Percentiles rank a stretch among this genome's conserved stretches.
phyloP scores from a whole-genome alignment of 805 yeast genomes.

The Saturnispora mendoncae region DNA sequence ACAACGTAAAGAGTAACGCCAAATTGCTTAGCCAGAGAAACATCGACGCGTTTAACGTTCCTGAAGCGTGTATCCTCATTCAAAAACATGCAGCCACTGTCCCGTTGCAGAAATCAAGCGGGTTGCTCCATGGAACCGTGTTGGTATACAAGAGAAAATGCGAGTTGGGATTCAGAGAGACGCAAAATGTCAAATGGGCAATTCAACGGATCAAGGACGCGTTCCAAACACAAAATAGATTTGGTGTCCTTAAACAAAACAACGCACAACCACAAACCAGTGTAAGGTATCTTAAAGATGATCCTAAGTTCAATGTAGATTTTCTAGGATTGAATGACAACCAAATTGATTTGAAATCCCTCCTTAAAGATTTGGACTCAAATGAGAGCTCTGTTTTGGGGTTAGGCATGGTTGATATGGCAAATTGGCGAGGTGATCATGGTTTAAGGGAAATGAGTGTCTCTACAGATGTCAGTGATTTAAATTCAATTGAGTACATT shows the following conservation, averaged over 20 bases:
- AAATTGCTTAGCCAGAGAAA: background rate
- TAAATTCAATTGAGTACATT: background rate
- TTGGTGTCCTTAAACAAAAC: background rate
- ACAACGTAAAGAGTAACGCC: too few species aligned
- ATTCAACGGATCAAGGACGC: constrained; percentile 17
- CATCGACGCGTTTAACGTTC: constrained; percentile 32
- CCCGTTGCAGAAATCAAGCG: constrained; percentile 33
- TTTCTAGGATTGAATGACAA: background rate
- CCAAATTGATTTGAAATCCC: background rate
- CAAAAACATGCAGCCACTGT: constrained; percentile 14
- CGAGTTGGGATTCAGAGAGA: constrained; percentile 11
- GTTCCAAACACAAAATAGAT: background rate
- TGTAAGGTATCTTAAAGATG: constrained; percentile 24
- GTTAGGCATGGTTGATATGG: background rate
- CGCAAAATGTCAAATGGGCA: constrained; percentile 28
- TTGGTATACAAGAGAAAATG: constrained; percentile 40
- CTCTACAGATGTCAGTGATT: background rate
- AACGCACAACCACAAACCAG: background rate
- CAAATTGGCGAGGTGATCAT: constrained; percentile 1
- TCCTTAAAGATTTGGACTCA: constrained; percentile 1
- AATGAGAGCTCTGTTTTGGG: background rate
- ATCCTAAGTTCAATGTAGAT: constrained; percentile 25
- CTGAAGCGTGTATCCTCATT: constrained; percentile 32
- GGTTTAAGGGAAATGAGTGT: constrained; percentile 6
- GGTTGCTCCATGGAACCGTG: constrained; percentile 40